These are phyloP conservation scores for Apiotrichum siamense DNA, from an alignment of 1,284 basidiomycete genomes.

Conservation along the genomic window DNA sequence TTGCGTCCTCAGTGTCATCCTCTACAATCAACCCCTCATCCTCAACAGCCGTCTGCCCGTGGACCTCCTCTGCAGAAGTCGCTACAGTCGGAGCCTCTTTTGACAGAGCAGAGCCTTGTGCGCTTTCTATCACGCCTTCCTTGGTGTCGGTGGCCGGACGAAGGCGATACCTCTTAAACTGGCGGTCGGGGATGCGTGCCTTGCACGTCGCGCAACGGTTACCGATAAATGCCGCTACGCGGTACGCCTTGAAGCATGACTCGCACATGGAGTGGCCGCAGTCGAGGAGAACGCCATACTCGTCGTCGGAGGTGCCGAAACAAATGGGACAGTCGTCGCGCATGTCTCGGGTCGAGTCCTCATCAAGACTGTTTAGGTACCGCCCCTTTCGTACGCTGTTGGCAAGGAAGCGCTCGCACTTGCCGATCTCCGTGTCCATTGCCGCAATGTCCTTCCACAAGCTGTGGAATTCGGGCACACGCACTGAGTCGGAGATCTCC, in stretches of 20 bases:
- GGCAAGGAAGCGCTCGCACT: constrained; percentile 26
- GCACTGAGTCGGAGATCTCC: constrained; percentile 44
- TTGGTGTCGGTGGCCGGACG: not conserved
- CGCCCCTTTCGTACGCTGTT: constrained; percentile 29
- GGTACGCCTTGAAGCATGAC: constrained; percentile 37
- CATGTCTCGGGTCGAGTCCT: constrained; percentile 21
- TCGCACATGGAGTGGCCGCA: constrained; percentile 44
- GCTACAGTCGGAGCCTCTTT: no score
- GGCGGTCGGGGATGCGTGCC: constrained; percentile 2
- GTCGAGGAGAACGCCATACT: constrained; percentile 27
- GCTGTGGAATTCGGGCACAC: constrained; percentile 23
- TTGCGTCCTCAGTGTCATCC: constrained; percentile 4
- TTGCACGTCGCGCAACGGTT: constrained; percentile 39
- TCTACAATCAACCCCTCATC: not conserved
- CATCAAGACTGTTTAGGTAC: constrained; percentile 33
- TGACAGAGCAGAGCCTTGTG: no score
- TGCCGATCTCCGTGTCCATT: constrained; percentile 15
- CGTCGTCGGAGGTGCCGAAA: constrained; percentile 40
- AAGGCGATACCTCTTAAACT: not conserved
- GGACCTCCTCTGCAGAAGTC: constrained; percentile 3
- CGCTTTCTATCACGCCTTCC: not conserved
- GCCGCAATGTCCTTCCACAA: constrained; percentile 19
- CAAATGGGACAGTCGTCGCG: constrained; percentile 43
- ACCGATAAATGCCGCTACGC: constrained; percentile 18
- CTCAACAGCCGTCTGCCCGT: not conserved